phyloP scores from a whole-genome alignment of 2,329 filamentous ascomycete genomes.

The Paraphoma sp. region DNA sequence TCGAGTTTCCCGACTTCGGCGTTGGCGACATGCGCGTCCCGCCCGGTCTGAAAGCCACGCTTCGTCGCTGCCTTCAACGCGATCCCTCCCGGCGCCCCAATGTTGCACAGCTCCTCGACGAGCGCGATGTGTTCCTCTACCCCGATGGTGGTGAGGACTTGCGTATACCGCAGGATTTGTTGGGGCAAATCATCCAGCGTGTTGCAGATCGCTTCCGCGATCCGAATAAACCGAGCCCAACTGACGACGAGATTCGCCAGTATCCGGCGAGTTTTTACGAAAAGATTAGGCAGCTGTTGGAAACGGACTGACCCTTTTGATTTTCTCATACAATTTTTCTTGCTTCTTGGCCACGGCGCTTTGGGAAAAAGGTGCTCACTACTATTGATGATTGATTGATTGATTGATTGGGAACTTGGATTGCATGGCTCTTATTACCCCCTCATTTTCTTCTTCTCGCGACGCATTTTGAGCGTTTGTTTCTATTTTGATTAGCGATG shows the following conservation, averaged over 20 bases:
- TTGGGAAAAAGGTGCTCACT: conserved; percentile 6
- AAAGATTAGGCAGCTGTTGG: conserved; percentile 53
- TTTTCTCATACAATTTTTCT: background rate
- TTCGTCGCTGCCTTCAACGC: conserved; percentile 65
- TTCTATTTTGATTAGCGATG: background rate
- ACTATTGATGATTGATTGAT: conserved; percentile 1
- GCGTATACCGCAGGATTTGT: conserved; percentile 59
- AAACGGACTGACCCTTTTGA: conserved; percentile 22
- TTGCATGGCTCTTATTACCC: conserved; percentile 6
- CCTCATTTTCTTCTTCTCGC: background rate
- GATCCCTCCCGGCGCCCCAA: conserved; percentile 64
- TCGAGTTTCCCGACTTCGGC: conserved; percentile 74
- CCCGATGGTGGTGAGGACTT: conserved; percentile 62
- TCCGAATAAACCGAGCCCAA: conserved; percentile 58
- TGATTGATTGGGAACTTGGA: background rate
- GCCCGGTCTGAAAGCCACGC: conserved; percentile 60
- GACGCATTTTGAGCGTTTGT: conserved; percentile 8
- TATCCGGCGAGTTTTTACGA: conserved; percentile 57
- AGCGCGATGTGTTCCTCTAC: conserved; percentile 64
- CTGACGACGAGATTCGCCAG: conserved; percentile 60
- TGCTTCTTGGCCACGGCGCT: conserved; percentile 1
- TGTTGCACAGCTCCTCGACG: conserved; percentile 62
- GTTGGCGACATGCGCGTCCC: conserved; percentile 68
- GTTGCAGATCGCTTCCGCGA: conserved; percentile 66
- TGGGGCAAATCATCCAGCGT: conserved; percentile 65